phyloP scores from a whole-genome alignment of 176 grass and related monocot genomes.

The Eragrostis nindensis region DNA sequence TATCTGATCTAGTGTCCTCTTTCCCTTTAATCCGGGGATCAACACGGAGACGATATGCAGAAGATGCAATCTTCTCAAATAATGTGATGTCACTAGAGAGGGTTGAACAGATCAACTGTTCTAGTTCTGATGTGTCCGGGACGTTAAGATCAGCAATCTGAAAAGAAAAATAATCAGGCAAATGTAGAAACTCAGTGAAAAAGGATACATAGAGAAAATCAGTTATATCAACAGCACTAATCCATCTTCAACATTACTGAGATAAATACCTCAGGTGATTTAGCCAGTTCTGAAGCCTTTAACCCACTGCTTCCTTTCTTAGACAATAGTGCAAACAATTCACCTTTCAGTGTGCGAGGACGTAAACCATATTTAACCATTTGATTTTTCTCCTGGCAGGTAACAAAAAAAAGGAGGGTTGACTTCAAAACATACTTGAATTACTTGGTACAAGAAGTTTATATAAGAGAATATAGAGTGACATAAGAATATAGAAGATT shows the following conservation, averaged over 20 bases:
- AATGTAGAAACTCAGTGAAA: slow-evolving; percentile 36
- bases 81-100: slow-evolving; percentile 99
- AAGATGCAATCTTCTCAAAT: slow-evolving; percentile 88
- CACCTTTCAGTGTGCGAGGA: slow-evolving; percentile 80
- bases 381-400: slow-evolving; percentile 79
- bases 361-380: slow-evolving; percentile 93
- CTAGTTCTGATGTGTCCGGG: slow-evolving; percentile 54
- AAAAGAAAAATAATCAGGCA: slow-evolving; percentile 46
- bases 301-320: slow-evolving; percentile 84
- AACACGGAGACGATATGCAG: slow-evolving; percentile 93
- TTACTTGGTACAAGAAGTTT: slow-evolving; percentile 18
- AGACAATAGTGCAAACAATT: slow-evolving; percentile 85
- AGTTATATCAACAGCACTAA: slow-evolving; percentile 16
- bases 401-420: slow-evolving; percentile 21
- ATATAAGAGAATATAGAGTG: slow-evolving; percentile 10
- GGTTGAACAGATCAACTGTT: slow-evolving; percentile 69
- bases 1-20: slow-evolving; percentile 62
- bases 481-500: slow-evolving; percentile 35
- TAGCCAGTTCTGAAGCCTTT: slow-evolving; percentile 74
- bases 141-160: slow-evolving; percentile 75
- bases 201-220: slow-evolving; percentile 7
- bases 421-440: slow-evolving; percentile 31
- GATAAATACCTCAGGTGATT: slow-evolving; percentile 68
- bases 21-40: slow-evolving; percentile 92
- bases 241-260: slow-evolving; percentile 25